A percentile compares a stretch with the other conserved stretches of the same genome.
Evolutionary conservation across 2,329 filamentous ascomycete genomes (phyloP).

Genomic region (Colletotrichum eremochloae): DNA sequence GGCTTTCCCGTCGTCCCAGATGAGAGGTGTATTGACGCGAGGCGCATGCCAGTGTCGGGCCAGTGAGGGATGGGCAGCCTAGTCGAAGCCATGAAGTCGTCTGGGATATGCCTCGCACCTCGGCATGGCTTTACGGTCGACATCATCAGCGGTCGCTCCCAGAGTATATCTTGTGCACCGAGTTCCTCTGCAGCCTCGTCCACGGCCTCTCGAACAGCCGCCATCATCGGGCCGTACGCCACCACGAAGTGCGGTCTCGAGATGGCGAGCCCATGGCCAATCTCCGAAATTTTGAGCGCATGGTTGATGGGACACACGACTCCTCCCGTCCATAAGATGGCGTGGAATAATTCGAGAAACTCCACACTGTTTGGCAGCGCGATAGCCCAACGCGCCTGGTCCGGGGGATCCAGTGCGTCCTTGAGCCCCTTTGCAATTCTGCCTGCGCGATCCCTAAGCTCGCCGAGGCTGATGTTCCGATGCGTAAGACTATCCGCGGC

Average conservation of each 20-base stretch:
- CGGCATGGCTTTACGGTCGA: conserved; percentile 50
- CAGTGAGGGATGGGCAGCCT: conserved; percentile 54
- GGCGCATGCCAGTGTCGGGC: conserved; percentile 49
- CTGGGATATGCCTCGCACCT: conserved; percentile 48
- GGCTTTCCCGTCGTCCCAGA: conserved; percentile 88
- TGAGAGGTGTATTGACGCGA: conserved; percentile 55
- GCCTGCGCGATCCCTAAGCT: conserved; percentile 56
- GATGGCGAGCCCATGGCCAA: conserved; percentile 58
- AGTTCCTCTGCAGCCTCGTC: conserved; percentile 49
- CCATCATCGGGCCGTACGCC: conserved; percentile 52
- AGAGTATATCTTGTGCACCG: conserved; percentile 47
- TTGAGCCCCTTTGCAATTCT: conserved; percentile 56
- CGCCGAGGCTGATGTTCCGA: conserved; percentile 59
- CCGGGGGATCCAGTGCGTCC: conserved; percentile 48
- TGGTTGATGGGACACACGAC: conserved; percentile 56
- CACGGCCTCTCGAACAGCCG: conserved; percentile 51
- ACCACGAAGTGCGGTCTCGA: conserved; percentile 57
- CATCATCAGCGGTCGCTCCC: conserved; percentile 52
- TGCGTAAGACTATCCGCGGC: conserved; percentile 59
- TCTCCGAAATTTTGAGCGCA: conserved; percentile 54
- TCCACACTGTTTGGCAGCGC: conserved; percentile 61
- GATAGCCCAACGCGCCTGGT: conserved; percentile 57
- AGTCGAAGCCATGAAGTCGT: conserved; percentile 50
- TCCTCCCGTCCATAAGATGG: conserved; percentile 57
- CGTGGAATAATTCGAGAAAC: conserved; percentile 58